Evolutionary conservation across 2,329 filamentous ascomycete species (phyloP), one percentile per base, ranked within the genome.

Genomic region (Tolypocladium ovalisporum): DNA sequence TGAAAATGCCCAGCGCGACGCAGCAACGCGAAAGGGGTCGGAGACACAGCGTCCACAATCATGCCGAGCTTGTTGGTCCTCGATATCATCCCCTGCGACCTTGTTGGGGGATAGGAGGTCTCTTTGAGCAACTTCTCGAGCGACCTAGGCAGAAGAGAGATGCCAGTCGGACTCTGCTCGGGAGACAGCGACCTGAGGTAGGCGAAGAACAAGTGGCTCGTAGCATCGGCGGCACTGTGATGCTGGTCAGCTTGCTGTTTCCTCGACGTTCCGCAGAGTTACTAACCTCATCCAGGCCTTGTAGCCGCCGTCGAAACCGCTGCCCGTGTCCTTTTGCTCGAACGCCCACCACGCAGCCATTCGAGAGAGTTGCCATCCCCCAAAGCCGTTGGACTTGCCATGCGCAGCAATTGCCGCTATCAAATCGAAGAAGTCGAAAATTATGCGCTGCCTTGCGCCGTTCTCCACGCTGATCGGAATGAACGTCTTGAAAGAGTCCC

Each of bases 341-440:
- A 99, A 99, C 1, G 93, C 91, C 94, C 94, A 99, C 94, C 94
- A 99, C 52, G 92, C 91, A 44, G 93, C 94, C 81, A 96, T 90
- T 63, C 94, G 84, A 12, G 94, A 97, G 56, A 99, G 81, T 71
- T 97, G 97, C 62, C 92, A 85, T 32, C 94, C 94, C 60, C 91
- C 90, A 61, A 99, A 83, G 49, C 94, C 94, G 70, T 99, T 99
- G 56, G 79, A 85, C 75, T 97, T 97, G 63, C 90, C 90, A 67
- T 97, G 90, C 17, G 94, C 94, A 37, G 94, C 92, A 64, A 97
- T 85, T 9, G 93, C 90, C 4, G 93, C 86, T 51, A 99, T 76
- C 0, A 99, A 83, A 65, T 97, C 93, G 73, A 97, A 99, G 73
- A 96, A 97, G 73, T 96, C 89, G 67, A 95, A 92, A 58, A 97